phyloP scores from a whole-genome alignment of 1,284 basidiomycete genomes.

The Singerocomus inundabilis region DNA sequence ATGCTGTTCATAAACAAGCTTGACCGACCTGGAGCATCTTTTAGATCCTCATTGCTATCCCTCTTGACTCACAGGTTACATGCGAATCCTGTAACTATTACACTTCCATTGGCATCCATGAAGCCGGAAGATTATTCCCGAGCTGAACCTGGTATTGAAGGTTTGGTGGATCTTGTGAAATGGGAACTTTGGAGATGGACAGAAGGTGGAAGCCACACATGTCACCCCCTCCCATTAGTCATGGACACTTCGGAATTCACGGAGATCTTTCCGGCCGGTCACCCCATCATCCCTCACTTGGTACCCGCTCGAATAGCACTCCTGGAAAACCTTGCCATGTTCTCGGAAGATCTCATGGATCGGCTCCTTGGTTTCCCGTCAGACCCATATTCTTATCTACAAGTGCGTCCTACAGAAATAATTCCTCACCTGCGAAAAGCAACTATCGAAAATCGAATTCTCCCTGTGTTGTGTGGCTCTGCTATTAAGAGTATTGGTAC shows the following conservation, averaged over 20 bases:
- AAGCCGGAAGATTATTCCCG: constrained; percentile 58
- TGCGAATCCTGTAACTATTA: constrained; percentile 67
- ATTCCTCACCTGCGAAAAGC: constrained; percentile 66
- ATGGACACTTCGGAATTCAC: constrained; percentile 42
- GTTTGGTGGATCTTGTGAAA: constrained; percentile 75
- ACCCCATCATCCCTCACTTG: constrained; percentile 67
- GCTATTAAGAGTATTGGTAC: constrained; percentile 83
- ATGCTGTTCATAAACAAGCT: constrained; percentile 88
- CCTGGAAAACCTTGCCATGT: constrained; percentile 76
- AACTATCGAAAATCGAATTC: constrained; percentile 62
- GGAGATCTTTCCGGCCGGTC: constrained; percentile 49
- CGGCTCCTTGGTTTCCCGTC: constrained; percentile 57
- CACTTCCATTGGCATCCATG: constrained; percentile 77
- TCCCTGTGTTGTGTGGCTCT: constrained; percentile 83
- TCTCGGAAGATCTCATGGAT: constrained; percentile 78
- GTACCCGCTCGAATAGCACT: constrained; percentile 65
- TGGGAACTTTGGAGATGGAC: constrained; percentile 80
- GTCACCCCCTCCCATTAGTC: constrained; percentile 53
- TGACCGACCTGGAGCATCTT: constrained; percentile 81
- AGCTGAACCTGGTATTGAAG: constrained; percentile 74
- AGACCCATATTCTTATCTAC: constrained; percentile 61
- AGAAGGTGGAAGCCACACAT: constrained; percentile 42
- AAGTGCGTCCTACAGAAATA: constrained; percentile 49
- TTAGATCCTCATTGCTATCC: constrained; percentile 67
- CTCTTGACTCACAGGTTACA: constrained; percentile 74